Percentiles rank a stretch among this genome's conserved stretches.
phyloP scores from a whole-genome alignment of 495 filamentous ascomycete species.

The Podospora pseudocomata region DNA sequence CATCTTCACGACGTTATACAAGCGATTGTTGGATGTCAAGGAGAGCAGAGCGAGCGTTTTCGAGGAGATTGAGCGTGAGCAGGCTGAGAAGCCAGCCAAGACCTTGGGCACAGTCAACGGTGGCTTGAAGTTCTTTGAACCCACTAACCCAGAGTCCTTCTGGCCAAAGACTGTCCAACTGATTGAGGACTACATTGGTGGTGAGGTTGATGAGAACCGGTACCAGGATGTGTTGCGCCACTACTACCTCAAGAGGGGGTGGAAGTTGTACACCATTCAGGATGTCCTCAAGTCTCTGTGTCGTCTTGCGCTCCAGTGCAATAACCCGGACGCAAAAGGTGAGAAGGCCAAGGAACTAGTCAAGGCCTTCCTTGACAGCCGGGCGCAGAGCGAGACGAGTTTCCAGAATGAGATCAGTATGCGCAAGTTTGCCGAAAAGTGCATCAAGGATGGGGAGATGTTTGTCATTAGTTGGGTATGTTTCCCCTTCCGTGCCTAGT shows the following conservation, averaged over 20 bases:
- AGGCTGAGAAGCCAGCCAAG: constrained; percentile 69
- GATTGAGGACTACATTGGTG: constrained; percentile 78
- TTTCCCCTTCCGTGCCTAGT: constrained; percentile 15
- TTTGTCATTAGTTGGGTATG: constrained; percentile 83
- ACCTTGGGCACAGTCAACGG: constrained; percentile 67
- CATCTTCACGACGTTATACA: constrained; percentile 82
- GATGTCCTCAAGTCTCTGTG: constrained; percentile 74
- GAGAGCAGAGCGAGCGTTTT: constrained; percentile 65
- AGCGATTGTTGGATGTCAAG: constrained; percentile 78
- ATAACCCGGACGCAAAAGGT: constrained; percentile 70
- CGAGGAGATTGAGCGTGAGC: constrained; percentile 65
- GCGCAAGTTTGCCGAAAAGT: constrained; percentile 79
- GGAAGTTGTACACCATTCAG: constrained; percentile 84
- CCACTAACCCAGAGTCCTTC: constrained; percentile 43
- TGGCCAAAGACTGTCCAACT: constrained; percentile 58
- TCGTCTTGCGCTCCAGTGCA: constrained; percentile 69
- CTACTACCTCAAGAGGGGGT: constrained; percentile 83
- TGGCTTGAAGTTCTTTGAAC: constrained; percentile 45
- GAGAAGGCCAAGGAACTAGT: constrained; percentile 88
- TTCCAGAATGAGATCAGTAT: constrained; percentile 80
- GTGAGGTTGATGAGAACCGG: constrained; percentile 71
- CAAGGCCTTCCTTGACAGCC: constrained; percentile 75
- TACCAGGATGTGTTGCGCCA: constrained; percentile 87
- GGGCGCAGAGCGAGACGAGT: constrained; percentile 74
- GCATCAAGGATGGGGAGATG: constrained; percentile 83